Base-by-base conservation (phyloP, 1,284 basidiomycete species). In the Sanguinoderma infundibulare region DNA sequence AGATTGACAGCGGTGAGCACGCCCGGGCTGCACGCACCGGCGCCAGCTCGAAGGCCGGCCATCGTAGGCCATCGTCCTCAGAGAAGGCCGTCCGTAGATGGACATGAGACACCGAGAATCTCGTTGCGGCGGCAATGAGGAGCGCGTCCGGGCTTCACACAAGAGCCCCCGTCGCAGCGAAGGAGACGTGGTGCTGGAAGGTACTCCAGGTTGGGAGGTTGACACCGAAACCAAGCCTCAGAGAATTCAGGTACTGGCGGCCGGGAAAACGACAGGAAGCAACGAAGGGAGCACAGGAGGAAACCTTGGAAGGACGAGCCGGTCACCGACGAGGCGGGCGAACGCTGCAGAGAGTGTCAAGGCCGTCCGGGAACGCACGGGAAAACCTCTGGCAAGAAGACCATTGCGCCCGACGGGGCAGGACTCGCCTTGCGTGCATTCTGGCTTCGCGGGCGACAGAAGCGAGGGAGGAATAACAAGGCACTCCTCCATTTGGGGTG, bases 401-500 rank as follows among this genome's bases (percentile, higher is more conserved):
- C 20, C 20, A 35, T 20, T 30, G 17, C 35, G 24, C 17, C 36
- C 24, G 52, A 36, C 20, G 52, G 30, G 52, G 36, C 42, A 44
- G 20, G 32, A 22, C 59, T 47, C 53, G 50, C 44, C 62, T 49
- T 49, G 61, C 54, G 64, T 53, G 55, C 62, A 51, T 46, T 35
- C 54, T 50, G 46, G 49, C 57, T 63, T 63, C 62, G 53, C 59
- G 46, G 24, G 53, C 53, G 59, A 55, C 60, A 55, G 61, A 63
- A 63, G 61, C 53, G 51, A 46, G 42, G 14, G 24, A 46, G 14
- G 47, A 49, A 59, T 51, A 57, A 59, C 46, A 57, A 55, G 64
- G 58, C 54, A 44, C 58, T 42, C 60, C 65, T 66, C 58, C 53
- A 66, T 66, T 60, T 62, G 59, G 62, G 42, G 55, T 50, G 55